phyloP scores from a whole-genome alignment of 495 filamentous ascomycete genomes.

The Hamigera avellanea region DNA sequence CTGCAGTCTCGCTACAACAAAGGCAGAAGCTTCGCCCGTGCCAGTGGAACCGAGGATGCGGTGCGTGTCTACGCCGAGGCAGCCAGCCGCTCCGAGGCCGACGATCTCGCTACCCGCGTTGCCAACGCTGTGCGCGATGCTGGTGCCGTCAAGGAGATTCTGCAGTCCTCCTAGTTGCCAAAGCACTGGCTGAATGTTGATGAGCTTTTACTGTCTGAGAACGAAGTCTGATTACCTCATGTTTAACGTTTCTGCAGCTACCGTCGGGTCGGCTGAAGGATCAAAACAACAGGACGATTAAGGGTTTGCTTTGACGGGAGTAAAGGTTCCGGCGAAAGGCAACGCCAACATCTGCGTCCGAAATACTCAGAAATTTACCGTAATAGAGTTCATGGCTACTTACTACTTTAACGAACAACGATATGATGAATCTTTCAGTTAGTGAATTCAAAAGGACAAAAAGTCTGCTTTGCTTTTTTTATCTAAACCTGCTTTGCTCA shows the following conservation, averaged over 20 bases:
- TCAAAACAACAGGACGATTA: too few species aligned
- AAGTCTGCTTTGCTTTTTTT: background rate
- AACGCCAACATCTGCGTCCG: too few species aligned
- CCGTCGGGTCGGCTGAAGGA: too few species aligned
- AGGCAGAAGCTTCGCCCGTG: conserved; percentile 80
- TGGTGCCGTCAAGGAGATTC: conserved; percentile 9
- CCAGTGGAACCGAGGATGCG: conserved; percentile 91
- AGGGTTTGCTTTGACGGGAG: too few species aligned
- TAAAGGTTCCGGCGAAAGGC: too few species aligned
- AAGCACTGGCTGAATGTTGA: too few species aligned
- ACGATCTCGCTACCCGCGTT: conserved; percentile 76
- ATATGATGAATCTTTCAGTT: background rate
- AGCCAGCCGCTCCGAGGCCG: conserved; percentile 68
- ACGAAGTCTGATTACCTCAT: too few species aligned
- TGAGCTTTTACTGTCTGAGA: too few species aligned
- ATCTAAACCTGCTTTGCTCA: too few species aligned
- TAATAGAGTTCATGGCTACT: background rate
- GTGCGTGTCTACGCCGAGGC: conserved; percentile 97
- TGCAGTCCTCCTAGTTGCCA: conserved; percentile 5
- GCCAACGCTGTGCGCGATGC: conserved; percentile 53
- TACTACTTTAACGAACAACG: background rate
- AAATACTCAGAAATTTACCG: too few species aligned
- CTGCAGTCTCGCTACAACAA: conserved; percentile 83
- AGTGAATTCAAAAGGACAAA: background rate
- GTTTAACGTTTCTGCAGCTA: too few species aligned